Evolutionary conservation across 148 eudicot species (phyloP), one percentile per base, ranked within the genome.

Genomic region (Euryodendron excelsum): DNA sequence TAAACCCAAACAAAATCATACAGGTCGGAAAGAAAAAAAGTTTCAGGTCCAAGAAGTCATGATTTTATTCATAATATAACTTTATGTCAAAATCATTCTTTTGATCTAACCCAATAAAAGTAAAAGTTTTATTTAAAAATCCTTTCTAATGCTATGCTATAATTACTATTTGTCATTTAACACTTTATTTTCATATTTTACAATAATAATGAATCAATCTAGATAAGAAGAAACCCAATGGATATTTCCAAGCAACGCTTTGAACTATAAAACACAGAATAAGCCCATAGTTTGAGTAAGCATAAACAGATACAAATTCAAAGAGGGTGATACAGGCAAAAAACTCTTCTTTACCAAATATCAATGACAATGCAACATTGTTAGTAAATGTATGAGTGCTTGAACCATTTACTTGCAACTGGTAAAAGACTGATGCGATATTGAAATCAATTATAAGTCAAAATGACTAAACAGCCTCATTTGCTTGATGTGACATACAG

Each of bases 391-490:
- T 31, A 12, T 4, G 20, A 62, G 70, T 18, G 12, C 10, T 37
- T 21, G 70, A 20, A 66, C 11, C 25, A 17, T 62, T 34, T 20
- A 34, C 39, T 21, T 15, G 30, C 25, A 27, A 34, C 47, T 55
- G 28, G 27, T 55, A 5, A 55, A 6, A 23, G 34, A 15, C 30
- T 25, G 21, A 33, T 31, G 28, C 18, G 1, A 21, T 28, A 36
- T 18, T 13, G n/a, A 31, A 59, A 59, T 34, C 21, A 36, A 36
- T 23, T 39, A 27, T 39, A 74, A 74, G 63, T 55, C 18, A 14
- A 73, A 73, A 72, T n/a, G 63, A 36, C n/a, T n/a, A 58, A 14
- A 31, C 17, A 73, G 55, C 18, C 39, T 72, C 28, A 72, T 18
- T 20, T 30, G 27, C 36, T 39, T 37, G 52, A 27, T 60, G 25